These are phyloP conservation scores for Stenogyne calaminthoides DNA, from an alignment of 305 asterid species.

Conservation along the genomic window DNA sequence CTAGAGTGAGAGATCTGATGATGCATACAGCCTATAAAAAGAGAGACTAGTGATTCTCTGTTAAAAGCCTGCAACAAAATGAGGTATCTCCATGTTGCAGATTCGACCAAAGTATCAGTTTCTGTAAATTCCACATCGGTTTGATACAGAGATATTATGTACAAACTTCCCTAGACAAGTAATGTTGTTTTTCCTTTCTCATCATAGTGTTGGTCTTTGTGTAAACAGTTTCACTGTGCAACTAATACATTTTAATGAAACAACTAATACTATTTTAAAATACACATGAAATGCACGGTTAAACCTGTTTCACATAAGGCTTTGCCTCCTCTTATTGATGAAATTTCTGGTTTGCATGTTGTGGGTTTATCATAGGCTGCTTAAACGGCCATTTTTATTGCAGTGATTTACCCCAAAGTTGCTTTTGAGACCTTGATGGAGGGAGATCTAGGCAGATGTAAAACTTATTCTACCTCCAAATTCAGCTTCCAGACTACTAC, in stretches of 20 bases:
- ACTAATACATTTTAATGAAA: too few relatives aligned
- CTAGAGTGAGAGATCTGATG: conserved; percentile 60
- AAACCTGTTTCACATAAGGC: too few relatives aligned
- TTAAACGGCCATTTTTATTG: conserved; percentile 25
- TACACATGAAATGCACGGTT: too few relatives aligned
- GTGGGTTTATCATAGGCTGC: background rate
- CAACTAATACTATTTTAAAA: too few relatives aligned
- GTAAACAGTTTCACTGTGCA: too few relatives aligned
- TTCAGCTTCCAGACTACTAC: conserved; percentile 71
- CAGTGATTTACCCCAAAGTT: conserved; percentile 62
- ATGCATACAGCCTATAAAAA: conserved; percentile 40
- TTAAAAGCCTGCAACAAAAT: conserved; percentile 40
- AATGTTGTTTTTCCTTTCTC: conserved; percentile 32
- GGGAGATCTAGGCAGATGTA: conserved; percentile 54
- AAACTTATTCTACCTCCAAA: conserved; percentile 69
- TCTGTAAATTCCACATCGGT: conserved; percentile 62
- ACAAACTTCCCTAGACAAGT: conserved; percentile 73
- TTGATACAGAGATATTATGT: conserved; percentile 69
- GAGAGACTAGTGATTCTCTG: conserved; percentile 39
- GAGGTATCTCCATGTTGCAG: conserved; percentile 47
- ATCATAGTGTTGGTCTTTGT: too few relatives aligned
- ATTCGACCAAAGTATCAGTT: conserved; percentile 77
- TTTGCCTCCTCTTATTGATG: background rate
- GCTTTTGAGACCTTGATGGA: conserved; percentile 51
- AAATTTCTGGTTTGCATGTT: background rate